Percentiles rank a stretch among this genome's conserved stretches.
phyloP scores from a whole-genome alignment of 495 filamentous ascomycete genomes.

The Parmelia sp. region DNA sequence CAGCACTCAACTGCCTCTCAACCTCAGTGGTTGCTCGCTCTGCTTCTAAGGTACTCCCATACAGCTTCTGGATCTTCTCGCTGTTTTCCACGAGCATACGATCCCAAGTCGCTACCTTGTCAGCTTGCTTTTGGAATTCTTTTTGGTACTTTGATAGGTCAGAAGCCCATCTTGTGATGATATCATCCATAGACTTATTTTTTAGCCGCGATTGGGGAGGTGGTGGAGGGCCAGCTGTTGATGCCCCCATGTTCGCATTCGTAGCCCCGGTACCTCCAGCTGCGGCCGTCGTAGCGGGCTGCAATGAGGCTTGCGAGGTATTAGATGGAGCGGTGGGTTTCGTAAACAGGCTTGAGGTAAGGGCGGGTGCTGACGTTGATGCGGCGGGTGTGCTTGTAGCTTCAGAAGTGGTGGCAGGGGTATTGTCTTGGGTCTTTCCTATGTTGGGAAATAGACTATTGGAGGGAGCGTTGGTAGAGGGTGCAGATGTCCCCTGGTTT shows the following conservation, averaged over 20 bases:
- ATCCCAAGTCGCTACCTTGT: conserved; percentile 86
- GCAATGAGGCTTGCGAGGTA: conserved; percentile 20
- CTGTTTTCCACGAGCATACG: conserved; percentile 83
- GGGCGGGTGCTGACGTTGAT: conserved; percentile 24
- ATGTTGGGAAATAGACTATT: conserved; percentile 36
- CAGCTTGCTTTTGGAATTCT: conserved; percentile 83
- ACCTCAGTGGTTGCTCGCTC: conserved; percentile 86
- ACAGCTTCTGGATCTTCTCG: conserved; percentile 85
- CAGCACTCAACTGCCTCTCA: conserved; percentile 76
- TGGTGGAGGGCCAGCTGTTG: conserved; percentile 71
- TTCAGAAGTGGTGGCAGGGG: conserved; percentile 30
- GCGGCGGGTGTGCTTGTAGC: conserved; percentile 31
- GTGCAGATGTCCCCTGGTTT: conserved; percentile 25
- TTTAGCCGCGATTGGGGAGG: conserved; percentile 77
- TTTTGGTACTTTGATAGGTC: conserved; percentile 94
- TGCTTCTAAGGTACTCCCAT: conserved; percentile 78
- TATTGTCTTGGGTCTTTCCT: conserved; percentile 33
- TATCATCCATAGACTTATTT: conserved; percentile 99
- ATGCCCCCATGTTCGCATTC: conserved; percentile 49
- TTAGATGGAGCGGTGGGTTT: conserved; percentile 27
- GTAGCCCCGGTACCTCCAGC: conserved; percentile 27
- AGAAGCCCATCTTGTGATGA: conserved; percentile 94
- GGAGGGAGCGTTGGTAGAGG: conserved; percentile 24
- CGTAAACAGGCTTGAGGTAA: conserved; percentile 27
- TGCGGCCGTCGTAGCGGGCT: conserved; percentile 23